Conservation (phyloP, 1,284 basidiomycete species). For the Kwoniella shivajii region DNA sequence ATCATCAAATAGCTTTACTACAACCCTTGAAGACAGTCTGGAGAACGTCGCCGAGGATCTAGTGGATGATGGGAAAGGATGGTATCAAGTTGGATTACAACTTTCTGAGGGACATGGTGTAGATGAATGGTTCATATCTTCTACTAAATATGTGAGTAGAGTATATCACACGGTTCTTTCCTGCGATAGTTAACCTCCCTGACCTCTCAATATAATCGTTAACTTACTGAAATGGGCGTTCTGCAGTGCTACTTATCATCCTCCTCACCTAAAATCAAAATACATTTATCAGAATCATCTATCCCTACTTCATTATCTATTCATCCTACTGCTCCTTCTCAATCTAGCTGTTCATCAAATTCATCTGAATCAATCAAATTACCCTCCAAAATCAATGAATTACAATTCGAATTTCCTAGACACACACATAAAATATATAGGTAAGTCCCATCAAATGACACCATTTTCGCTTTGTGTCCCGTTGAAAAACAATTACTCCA, state of each 20-base stretch:
- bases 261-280: conserved; percentile 7
- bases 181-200: neutral
- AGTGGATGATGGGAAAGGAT: conserved; percentile 25
- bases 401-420: neutral
- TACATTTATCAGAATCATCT: neutral
- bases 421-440: neutral
- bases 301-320: neutral
- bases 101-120: conserved; percentile 38
- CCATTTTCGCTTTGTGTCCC: neutral
- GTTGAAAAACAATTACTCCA: neutral
- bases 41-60: neutral
- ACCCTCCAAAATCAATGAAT: neutral
- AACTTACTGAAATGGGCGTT: neutral
- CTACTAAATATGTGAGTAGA: conserved; percentile 68
- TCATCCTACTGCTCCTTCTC: neutral
- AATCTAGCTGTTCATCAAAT: neutral
- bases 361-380: neutral
- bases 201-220: neutral
- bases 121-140: conserved; percentile 63
- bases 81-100: conserved; percentile 75
- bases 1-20: neutral
- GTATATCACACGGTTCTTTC: neutral
- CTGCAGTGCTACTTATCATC: conserved; percentile 16
- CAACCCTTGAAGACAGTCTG: neutral
- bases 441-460: neutral